Conservation (phyloP, 805 yeast genomes). For the Lipomyces mesembrius region DNA sequence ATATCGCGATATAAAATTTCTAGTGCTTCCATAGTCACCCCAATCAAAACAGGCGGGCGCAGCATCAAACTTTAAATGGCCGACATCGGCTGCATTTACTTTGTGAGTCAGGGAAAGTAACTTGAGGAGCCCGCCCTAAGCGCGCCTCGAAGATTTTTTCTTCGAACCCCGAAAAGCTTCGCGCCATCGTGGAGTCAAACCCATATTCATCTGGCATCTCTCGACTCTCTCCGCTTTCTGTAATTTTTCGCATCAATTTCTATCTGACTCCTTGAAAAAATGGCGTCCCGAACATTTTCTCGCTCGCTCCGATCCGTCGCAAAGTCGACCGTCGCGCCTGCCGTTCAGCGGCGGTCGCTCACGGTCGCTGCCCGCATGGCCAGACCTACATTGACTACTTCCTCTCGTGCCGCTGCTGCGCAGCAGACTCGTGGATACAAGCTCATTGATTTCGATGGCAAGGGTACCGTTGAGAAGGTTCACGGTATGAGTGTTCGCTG, state of each 20-base stretch:
- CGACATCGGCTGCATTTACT: background rate
- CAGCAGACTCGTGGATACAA: constrained; percentile 86
- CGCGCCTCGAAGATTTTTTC: background rate
- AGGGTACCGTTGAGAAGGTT: constrained; percentile 89
- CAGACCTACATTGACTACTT: constrained; percentile 56
- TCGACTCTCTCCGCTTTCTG: background rate
- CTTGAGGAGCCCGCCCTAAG: no score
- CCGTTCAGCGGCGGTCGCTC: constrained; percentile 66
- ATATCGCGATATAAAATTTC: no score
- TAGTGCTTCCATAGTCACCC: no score
- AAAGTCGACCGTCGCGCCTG: constrained; percentile 46
- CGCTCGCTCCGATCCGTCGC: constrained; percentile 57
- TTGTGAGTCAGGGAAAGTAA: background rate
- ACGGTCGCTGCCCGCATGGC: constrained; percentile 40
- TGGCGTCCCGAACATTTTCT: constrained; percentile 55
- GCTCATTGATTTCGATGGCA: constrained; percentile 84
- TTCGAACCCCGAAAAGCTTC: background rate
- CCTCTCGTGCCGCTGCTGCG: constrained; percentile 58
- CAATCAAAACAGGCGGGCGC: background rate
- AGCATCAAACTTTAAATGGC: background rate
- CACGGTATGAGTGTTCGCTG: constrained; percentile 54
- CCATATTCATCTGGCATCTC: constrained; percentile 17
- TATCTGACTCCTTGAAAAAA: constrained; percentile 20
- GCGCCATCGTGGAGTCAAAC: constrained; percentile 25
- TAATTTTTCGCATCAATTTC: background rate